Evolutionary conservation across 2,329 filamentous ascomycete species (phyloP), one percentile per base, ranked within the genome.

Genomic region (Fusarium sp.): DNA sequence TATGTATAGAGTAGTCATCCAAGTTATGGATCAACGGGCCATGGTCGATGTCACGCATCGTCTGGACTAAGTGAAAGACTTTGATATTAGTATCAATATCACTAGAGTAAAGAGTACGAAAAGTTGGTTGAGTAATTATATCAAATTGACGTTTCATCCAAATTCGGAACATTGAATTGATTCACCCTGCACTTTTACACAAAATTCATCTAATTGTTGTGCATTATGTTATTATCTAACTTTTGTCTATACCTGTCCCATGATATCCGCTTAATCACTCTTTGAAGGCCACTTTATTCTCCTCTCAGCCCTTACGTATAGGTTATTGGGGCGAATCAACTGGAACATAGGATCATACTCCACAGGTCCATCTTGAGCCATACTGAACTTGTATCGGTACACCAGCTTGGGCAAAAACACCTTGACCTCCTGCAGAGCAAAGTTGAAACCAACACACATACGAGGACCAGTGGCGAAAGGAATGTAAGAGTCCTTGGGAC

Each of bases 361-460:
- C 7, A 88, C 77, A 0, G 82, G 77, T 2, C 79, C 83, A 6
- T 85, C 79, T 6, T 80, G 80, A n/a, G 82, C 85, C n/a, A 81
- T 74, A 11, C 63, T 75, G 60, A 88, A 90, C 55, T 84, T 78
- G 72, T 90, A 90, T 9, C 87, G 80, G 58, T 83, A 89, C 3
- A 90, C 75, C 37, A 90, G 76, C 78, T 89, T 86, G 2, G 82
- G 79, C 65, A 90, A 39, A 68, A 88, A 83, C 6, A 88, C 80
- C 78, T 89, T 89, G 60, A 88, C 80, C 75, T 90, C 87, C 60
- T 84, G 82, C 8, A 90, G 77, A 0, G 87, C 88, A 74, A 90
- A 88, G 75, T 88, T 90, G 81, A 88, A 89, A 0, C 87, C 88
- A 56, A 90, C 86, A 63, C 88, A 90, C 77, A 83, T 83, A 2